Evolutionary conservation across 345 rosid species (phyloP).

Genomic region (Rhizophora apiculata): DNA sequence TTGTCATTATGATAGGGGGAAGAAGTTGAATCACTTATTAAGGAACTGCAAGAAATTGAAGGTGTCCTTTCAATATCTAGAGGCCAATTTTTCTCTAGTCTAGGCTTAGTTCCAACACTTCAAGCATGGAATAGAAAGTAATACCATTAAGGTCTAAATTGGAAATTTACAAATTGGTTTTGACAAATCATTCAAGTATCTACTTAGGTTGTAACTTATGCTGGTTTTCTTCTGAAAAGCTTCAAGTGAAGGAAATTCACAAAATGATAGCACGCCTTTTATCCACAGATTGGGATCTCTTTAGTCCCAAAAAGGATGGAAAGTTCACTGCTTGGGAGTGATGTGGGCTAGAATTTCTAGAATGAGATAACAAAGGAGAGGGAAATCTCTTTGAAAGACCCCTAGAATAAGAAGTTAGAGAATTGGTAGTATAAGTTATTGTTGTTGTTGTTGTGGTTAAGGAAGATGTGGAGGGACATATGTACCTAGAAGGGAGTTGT

Average conservation of each 20-base stretch:
- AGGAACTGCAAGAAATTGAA: slow-evolving; percentile 70
- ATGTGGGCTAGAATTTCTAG: slow-evolving; percentile 29
- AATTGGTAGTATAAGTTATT: slow-evolving; percentile 9
- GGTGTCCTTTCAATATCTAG: slow-evolving; percentile 74
- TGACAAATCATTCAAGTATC: too few relatives aligned
- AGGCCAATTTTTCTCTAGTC: slow-evolving; percentile 87
- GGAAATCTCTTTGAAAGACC: slow-evolving; percentile 43
- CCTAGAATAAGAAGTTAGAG: slow-evolving; percentile 42
- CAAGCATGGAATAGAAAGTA: slow-evolving; percentile 44
- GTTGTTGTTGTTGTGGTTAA: slow-evolving; percentile 41
- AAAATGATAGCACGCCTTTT: slow-evolving; percentile 41
- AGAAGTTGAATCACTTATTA: slow-evolving; percentile 82
- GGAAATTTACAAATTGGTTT: too few relatives aligned
- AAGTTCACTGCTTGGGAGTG: neutral
- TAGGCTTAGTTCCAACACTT: slow-evolving; percentile 92
- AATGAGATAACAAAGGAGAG: slow-evolving; percentile 59
- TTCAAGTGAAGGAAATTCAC: too few relatives aligned
- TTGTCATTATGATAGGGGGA: slow-evolving; percentile 61
- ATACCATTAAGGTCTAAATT: neutral
- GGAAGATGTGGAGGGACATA: slow-evolving; percentile 81
- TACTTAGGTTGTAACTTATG: too few relatives aligned
- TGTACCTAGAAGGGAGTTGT: slow-evolving; percentile 76
- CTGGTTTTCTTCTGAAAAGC: too few relatives aligned
- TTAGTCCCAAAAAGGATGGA: slow-evolving; percentile 32
- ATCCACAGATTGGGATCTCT: slow-evolving; percentile 83